Evolutionary conservation across 495 filamentous ascomycete species (phyloP).

Genomic region (Clohesyomyces aquaticus): DNA sequence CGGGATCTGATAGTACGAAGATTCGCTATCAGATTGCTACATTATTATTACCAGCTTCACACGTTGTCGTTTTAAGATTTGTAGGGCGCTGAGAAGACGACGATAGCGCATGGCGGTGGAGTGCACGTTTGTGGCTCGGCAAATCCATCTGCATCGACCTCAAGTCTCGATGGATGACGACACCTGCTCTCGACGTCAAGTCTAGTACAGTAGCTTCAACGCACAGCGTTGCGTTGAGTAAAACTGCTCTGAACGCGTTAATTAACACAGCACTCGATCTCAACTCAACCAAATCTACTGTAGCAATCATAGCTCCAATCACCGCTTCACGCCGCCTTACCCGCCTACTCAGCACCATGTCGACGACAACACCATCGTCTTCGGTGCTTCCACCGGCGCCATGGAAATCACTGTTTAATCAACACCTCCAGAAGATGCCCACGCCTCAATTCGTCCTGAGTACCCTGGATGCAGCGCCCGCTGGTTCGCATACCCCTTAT

Average conservation of each 20-base stretch:
- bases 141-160: too few species aligned
- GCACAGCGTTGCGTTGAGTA: background rate
- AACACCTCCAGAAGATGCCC: slow-evolving; percentile 63
- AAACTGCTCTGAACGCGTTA: background rate
- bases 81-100: slow-evolving; percentile 2
- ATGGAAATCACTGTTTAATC: slow-evolving; percentile 70
- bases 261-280: slow-evolving; percentile 11
- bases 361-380: slow-evolving; percentile 26
- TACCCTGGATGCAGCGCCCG: slow-evolving; percentile 59
- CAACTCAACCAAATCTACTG: too few species aligned
- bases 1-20: too few species aligned
- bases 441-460: slow-evolving; percentile 72
- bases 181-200: too few species aligned
- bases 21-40: too few species aligned
- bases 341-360: slow-evolving; percentile 36
- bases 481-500: slow-evolving; percentile 41
- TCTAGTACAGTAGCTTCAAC: background rate
- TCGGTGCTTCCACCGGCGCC: slow-evolving; percentile 50
- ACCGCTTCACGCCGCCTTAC: slow-evolving; percentile 26
- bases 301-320: slow-evolving; percentile 36
- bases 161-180: slow-evolving; percentile 30
- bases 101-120: too few species aligned
- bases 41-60: too few species aligned
- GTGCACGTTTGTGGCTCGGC: too few species aligned
- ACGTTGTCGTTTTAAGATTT: too few species aligned